These are phyloP conservation scores for Candida michaelii DNA, from an alignment of 805 yeast genomes.

Conservation along the genomic window DNA sequence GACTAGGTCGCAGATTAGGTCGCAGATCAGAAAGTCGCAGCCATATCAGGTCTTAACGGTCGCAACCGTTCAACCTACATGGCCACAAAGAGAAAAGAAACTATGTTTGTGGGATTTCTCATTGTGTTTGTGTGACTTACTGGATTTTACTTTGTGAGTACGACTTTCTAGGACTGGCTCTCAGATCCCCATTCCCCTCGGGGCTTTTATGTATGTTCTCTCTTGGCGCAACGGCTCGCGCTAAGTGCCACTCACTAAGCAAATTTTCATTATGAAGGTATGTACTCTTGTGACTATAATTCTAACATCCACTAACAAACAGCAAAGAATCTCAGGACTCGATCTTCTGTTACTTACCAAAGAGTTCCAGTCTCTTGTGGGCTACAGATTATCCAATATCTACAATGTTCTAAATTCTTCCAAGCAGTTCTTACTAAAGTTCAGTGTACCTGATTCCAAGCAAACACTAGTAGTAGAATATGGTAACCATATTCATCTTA, in stretches of 20 bases:
- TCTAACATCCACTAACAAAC: constrained; percentile 2
- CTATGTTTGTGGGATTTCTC: too few species aligned
- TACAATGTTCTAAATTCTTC: constrained; percentile 74
- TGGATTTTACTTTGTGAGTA: too few species aligned
- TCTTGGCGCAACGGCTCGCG: too few species aligned
- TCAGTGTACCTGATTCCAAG: constrained; percentile 81
- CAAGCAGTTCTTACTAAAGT: constrained; percentile 75
- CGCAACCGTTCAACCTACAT: too few species aligned
- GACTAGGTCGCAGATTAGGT: too few species aligned
- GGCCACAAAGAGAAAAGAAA: too few species aligned
- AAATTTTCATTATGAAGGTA: constrained; percentile 15
- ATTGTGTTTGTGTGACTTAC: too few species aligned
- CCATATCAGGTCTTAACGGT: too few species aligned
- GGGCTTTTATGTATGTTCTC: too few species aligned
- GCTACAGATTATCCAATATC: constrained; percentile 77
- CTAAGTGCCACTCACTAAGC: background rate
- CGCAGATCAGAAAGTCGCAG: too few species aligned
- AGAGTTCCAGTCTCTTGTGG: constrained; percentile 63
- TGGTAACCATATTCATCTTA: constrained; percentile 77
- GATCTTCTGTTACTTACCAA: constrained; percentile 71
- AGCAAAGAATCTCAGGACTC: constrained; percentile 85
- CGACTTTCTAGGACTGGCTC: too few species aligned
- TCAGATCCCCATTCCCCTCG: too few species aligned
- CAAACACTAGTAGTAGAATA: constrained; percentile 75
- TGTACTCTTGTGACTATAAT: constrained; percentile 7